A percentile compares a stretch with the other conserved stretches of the same genome.
phyloP scores from a whole-genome alignment of 495 filamentous ascomycete species.

The Pyronema domesticum region DNA sequence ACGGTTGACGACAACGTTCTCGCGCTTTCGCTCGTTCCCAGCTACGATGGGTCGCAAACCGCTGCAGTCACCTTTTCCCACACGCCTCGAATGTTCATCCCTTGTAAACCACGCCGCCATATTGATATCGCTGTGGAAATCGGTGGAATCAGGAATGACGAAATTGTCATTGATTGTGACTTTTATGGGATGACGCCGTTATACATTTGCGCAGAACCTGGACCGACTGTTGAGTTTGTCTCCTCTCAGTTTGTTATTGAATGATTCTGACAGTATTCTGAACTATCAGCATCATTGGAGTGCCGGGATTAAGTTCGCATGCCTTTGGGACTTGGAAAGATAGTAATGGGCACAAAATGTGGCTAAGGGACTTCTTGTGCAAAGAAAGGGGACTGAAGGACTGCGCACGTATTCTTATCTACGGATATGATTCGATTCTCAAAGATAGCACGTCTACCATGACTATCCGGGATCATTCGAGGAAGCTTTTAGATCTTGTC shows the following conservation, averaged over 20 bases:
- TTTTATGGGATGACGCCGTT: constrained; percentile 12
- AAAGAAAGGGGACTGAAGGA: not conserved
- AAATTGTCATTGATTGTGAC: not conserved
- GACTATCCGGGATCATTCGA: not conserved
- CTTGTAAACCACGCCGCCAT: too few species aligned
- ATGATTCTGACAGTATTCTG: not conserved
- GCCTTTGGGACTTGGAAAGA: constrained; percentile 7
- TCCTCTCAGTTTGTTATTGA: not conserved
- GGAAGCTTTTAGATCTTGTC: not conserved
- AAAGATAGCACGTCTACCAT: not conserved
- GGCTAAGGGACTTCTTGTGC: constrained; percentile 11
- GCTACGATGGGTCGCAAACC: too few species aligned
- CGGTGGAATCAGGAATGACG: too few species aligned
- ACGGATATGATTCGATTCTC: constrained; percentile 10
- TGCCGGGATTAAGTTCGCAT: constrained; percentile 3
- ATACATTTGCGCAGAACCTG: constrained; percentile 1
- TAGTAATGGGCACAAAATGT: constrained; percentile 1
- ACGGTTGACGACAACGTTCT: too few species aligned
- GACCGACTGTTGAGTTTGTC: constrained; percentile 8
- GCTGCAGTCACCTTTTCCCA: too few species aligned
- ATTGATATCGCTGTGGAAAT: too few species aligned
- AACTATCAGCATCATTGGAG: constrained; percentile 1
- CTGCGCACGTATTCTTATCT: constrained; percentile 4
- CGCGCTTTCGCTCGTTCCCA: too few species aligned
- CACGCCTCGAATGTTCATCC: too few species aligned